Percentiles rank a stretch among this genome's conserved stretches.
These are phyloP conservation scores for Aspergillus latus DNA, from an alignment of 2,329 filamentous ascomycete species.

Conservation along the genomic window DNA sequence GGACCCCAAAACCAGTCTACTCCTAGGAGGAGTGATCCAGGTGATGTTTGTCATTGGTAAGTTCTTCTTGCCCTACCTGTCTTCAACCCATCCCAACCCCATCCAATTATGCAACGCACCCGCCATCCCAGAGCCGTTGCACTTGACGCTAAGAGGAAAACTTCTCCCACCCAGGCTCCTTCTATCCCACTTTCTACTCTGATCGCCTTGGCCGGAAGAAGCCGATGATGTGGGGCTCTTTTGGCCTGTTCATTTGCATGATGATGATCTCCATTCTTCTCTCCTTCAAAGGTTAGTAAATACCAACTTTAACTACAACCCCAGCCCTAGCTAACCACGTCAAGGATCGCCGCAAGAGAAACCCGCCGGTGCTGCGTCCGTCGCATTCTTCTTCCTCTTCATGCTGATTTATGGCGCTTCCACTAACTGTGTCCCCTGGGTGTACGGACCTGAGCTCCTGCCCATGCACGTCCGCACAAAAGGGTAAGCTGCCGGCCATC, in stretches of 20 bases:
- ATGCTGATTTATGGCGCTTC: conserved; percentile 47
- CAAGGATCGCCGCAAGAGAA: conserved; percentile 34
- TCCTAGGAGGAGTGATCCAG: conserved; percentile 48
- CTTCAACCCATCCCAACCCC: background rate
- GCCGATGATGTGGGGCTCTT: conserved; percentile 40
- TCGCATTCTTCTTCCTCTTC: conserved; percentile 52
- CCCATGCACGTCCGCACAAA: conserved; percentile 52
- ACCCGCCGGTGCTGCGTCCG: conserved; percentile 46
- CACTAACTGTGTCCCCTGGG: conserved; percentile 53
- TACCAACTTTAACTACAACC: background rate
- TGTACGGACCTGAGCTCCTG: conserved; percentile 52
- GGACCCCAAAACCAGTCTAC: conserved; percentile 43
- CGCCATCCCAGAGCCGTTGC: background rate
- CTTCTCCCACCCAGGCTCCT: conserved; percentile 31
- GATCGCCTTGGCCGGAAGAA: conserved; percentile 43
- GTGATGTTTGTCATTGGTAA: conserved; percentile 33
- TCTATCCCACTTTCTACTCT: conserved; percentile 49
- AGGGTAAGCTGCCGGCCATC: conserved; percentile 35
- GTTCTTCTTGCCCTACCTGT: background rate
- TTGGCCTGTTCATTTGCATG: conserved; percentile 41
- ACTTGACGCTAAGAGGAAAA: background rate
- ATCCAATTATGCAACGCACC: background rate
- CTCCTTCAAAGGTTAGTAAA: conserved; percentile 42
- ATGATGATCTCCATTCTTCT: conserved; percentile 44
- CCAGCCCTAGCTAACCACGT: background rate